Conservation (phyloP, 208 protist genomes). For the Leishmania mexicana region DNA sequence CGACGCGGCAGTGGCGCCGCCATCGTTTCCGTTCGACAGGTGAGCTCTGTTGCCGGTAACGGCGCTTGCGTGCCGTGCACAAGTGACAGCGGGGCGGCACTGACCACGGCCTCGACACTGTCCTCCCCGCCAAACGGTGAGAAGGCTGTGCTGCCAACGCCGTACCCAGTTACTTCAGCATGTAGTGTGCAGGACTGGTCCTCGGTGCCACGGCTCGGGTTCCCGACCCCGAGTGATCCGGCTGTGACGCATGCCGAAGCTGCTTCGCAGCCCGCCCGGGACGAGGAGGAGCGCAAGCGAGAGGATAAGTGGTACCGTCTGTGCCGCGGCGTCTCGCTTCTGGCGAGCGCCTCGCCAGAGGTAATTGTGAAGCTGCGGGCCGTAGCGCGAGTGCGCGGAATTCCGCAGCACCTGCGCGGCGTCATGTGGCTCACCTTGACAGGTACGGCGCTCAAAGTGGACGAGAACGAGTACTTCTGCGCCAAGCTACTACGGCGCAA, state of each 20-base stretch:
- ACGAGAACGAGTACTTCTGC: slow-evolving; percentile 82
- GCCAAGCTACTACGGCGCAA: slow-evolving; percentile 48
- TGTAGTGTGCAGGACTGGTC: slow-evolving; percentile 59
- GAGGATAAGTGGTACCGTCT: slow-evolving; percentile 56
- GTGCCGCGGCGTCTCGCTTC: slow-evolving; percentile 53
- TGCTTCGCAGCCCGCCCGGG: slow-evolving; percentile 16
- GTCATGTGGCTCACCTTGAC: slow-evolving; percentile 79
- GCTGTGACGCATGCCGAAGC: slow-evolving; percentile 28
- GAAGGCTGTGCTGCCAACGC: slow-evolving; percentile 18
- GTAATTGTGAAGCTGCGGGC: slow-evolving; percentile 40
- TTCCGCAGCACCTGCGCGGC: slow-evolving; percentile 51
- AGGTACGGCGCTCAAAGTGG: slow-evolving; percentile 60
- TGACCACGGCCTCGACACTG: background rate
- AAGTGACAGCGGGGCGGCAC: background rate
- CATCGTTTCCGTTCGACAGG: background rate
- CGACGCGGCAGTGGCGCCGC: background rate
- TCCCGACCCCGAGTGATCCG: slow-evolving; percentile 29
- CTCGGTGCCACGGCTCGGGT: slow-evolving; percentile 50
- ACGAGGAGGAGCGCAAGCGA: slow-evolving; percentile 38
- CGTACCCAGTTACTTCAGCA: slow-evolving; percentile 43
- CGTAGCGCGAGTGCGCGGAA: slow-evolving; percentile 34
- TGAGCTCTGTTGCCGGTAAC: background rate
- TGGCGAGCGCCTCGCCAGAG: slow-evolving; percentile 42
- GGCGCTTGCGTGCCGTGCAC: background rate
- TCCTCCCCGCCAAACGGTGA: background rate